Percentiles rank a stretch among this genome's conserved stretches.
Conservation (phyloP, 495 filamentous ascomycete genomes). For the Talaromyces trachyspermus region DNA sequence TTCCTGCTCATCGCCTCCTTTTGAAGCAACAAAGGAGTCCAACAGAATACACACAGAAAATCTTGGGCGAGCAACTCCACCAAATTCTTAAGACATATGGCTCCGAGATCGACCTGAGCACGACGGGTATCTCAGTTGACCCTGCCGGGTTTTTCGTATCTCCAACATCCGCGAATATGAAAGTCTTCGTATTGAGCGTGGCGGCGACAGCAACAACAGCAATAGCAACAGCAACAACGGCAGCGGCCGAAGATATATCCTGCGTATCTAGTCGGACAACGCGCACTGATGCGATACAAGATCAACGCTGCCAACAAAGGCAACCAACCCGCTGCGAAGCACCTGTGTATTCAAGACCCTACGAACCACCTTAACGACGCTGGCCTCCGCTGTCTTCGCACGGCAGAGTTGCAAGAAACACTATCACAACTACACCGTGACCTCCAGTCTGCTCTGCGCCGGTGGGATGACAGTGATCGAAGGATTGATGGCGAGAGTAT, state of each 20-base stretch:
- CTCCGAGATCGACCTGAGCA: slow-evolving; percentile 31
- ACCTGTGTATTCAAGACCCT: slow-evolving; percentile 54
- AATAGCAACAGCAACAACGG: neutral
- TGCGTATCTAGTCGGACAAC: slow-evolving; percentile 29
- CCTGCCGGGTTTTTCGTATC: slow-evolving; percentile 37
- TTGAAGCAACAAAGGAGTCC: slow-evolving; percentile 22
- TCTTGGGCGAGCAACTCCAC: slow-evolving; percentile 37
- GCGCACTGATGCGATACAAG: slow-evolving; percentile 28
- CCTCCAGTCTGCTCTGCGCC: slow-evolving; percentile 15
- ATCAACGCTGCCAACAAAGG: slow-evolving; percentile 21
- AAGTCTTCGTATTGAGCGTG: neutral
- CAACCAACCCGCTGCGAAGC: slow-evolving; percentile 19
- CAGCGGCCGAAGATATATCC: slow-evolving; percentile 12
- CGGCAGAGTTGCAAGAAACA: slow-evolving; percentile 21
- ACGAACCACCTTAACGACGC: slow-evolving; percentile 50
- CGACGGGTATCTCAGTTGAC: slow-evolving; percentile 42
- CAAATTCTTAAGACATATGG: slow-evolving; percentile 45
- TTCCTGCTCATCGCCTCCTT: slow-evolving; percentile 50
- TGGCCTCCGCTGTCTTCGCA: slow-evolving; percentile 33
- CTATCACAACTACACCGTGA: slow-evolving; percentile 19
- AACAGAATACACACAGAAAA: slow-evolving; percentile 14
- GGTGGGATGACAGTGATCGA: slow-evolving; percentile 12
- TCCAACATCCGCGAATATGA: slow-evolving; percentile 12
- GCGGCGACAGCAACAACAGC: too few relatives aligned
- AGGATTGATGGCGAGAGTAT: slow-evolving; percentile 18